Conservation (phyloP, 1,139 yeast genomes). For the Nakaseomyces delphensis region DNA sequence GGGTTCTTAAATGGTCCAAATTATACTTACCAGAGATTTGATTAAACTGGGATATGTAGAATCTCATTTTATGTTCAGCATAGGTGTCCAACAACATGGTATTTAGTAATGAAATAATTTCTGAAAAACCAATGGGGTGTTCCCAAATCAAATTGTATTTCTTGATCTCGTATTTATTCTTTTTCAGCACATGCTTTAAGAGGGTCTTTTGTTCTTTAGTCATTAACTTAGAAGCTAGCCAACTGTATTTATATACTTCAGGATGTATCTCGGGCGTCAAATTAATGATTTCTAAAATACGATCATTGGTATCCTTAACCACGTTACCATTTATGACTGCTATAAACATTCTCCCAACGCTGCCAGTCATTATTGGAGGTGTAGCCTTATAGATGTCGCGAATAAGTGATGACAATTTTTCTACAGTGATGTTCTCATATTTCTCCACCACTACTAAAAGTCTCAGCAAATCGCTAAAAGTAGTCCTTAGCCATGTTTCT, state of each 20-base stretch:
- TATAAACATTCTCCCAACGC: slow-evolving; percentile 20
- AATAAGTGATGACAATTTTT: background rate
- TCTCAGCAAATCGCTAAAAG: background rate
- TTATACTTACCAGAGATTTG: slow-evolving; percentile 66
- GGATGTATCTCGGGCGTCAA: slow-evolving; percentile 13
- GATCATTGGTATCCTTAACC: slow-evolving; percentile 14
- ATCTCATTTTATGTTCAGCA: slow-evolving; percentile 38
- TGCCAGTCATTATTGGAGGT: slow-evolving; percentile 6
- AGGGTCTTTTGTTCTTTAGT: slow-evolving; percentile 16
- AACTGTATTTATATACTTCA: slow-evolving; percentile 23
- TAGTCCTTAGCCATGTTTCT: background rate
- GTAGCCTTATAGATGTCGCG: background rate
- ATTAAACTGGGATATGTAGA: slow-evolving; percentile 45
- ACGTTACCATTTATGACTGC: slow-evolving; percentile 15
- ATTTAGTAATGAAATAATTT: slow-evolving; percentile 48
- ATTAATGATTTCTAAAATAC: slow-evolving; percentile 12
- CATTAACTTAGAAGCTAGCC: slow-evolving; percentile 20
- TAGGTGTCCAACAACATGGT: slow-evolving; percentile 38
- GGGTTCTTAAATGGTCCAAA: slow-evolving; percentile 65
- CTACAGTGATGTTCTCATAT: background rate
- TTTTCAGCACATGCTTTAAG: slow-evolving; percentile 22
- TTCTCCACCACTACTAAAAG: background rate
- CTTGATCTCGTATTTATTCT: slow-evolving; percentile 51
- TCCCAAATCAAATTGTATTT: slow-evolving; percentile 71
- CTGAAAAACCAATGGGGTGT: slow-evolving; percentile 73